Base-by-base conservation (phyloP, 176 grass and related monocot species). In the Neostapfia colusana region DNA sequence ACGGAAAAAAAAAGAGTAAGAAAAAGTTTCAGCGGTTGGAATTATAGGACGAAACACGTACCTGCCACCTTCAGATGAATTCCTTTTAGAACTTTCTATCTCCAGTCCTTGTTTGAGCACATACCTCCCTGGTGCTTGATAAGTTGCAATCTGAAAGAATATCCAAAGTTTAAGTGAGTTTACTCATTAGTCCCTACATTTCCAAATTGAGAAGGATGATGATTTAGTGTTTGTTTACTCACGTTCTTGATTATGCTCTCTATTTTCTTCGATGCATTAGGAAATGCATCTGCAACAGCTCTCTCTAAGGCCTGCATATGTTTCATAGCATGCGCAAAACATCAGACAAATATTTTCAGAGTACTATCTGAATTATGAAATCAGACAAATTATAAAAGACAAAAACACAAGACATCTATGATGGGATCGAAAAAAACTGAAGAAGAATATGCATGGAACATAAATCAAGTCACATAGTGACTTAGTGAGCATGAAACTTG, bases 271-370 rank as follows among this genome's bases (percentile, higher is more conserved):
- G 78, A 65, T 28, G 74, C 74, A 58, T 85, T 90, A 54, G 96
- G 80, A 75, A 95, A 70, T 85, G 62, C 67, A 70, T 90, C 85
- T 80, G 82, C 89, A 69, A 83, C 89, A 86, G 89, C 89, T 87
- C 92, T 99, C 70, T 95, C 96, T 87, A 99, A 87, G 61, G 79
- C 96, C 96, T 99, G 58, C 49, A 90, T 67, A 72, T 74, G 64
- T 48, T 77, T 36, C 37, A 86, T 42, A 72, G 60, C 20, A 66
- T 40, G 64, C 48, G 67, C 34, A 86, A 41, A 77, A 62, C 36
- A 53, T 85, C 34, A 63, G 15, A 38, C 6, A 71, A 80, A n/a
- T 41, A 7, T 44, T 58, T 31, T 13, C 67, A 36, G 37, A 69
- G n/a, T 63, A 38, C 43, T 79, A 36, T 23, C n/a, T 36, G 45